Base-by-base conservation (phyloP, 2,329 filamentous ascomycete species). In the Fusarium sp. region DNA sequence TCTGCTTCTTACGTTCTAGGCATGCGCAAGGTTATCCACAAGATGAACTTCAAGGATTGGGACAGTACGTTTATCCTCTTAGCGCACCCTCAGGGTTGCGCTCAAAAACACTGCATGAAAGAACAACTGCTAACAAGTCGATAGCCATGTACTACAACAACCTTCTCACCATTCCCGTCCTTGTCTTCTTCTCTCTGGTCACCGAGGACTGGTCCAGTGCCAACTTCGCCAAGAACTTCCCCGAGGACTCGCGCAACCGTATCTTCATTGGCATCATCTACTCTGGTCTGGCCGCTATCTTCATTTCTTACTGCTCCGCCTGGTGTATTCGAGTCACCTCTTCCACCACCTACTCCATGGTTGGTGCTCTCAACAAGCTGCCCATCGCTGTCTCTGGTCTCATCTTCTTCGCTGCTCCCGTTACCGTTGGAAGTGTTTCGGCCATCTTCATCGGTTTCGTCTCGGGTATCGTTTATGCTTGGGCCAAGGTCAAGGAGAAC, bases 131-230 rank as follows among this genome's bases (percentile, higher is more conserved):
- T 85, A 78, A 83, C 79, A 21, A 18, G 35, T 56, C 45, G 16
- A 37, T 72, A 98, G 95, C 95, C 79, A 99, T 98, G 96, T 98
- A 96, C 86, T 99, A 99, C 88, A 99, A 99, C 90, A 98, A 99
- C 84, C 89, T 98, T 46, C 90, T 99, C 76, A 97, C 95, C 63
- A 97, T 99, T 73, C 96, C 96, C 33, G 92, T 98, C 77, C 91
- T 99, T 55, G 83, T 98, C 65, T 81, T 94, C 77, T 91, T 91
- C 81, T 97, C 95, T 31, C 85, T 98, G 59, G 78, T 97, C 72
- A 86, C 93, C 74, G 96, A 99, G 82, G 94, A 98, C 84, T 99
- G 96, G 96, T 97, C 94, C 16, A 86, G 89, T 60, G 87, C 87
- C 70, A 99, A 99, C 84, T 84, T 99, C 76, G 83, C 86, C 76